A percentile compares a stretch with the other conserved stretches of the same genome.
Conservation (phyloP, 2,329 filamentous ascomycete genomes). For the Exophiala sideris region DNA sequence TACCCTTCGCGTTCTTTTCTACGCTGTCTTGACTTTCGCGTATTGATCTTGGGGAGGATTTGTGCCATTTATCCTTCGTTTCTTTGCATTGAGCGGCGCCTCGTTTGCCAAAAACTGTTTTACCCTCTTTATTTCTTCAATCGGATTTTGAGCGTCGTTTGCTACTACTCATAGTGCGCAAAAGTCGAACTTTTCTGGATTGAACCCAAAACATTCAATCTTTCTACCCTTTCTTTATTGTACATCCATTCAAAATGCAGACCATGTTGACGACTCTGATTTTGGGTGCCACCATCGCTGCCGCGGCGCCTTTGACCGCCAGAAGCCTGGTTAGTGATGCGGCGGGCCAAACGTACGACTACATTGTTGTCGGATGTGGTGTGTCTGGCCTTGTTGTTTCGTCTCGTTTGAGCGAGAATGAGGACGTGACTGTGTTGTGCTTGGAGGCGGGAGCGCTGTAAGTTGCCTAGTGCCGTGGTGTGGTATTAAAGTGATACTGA, state of each 20-base stretch:
- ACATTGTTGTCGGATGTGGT: constrained; percentile 35
- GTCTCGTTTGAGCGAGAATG: constrained; percentile 28
- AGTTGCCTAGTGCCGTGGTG: background rate
- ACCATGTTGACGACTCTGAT: background rate
- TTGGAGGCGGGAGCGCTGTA: constrained; percentile 29
- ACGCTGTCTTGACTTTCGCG: background rate
- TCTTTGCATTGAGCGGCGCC: background rate
- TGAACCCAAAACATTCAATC: background rate
- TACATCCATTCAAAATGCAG: background rate
- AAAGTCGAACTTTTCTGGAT: too few species aligned
- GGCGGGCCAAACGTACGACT: constrained; percentile 28
- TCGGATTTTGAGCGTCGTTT: too few species aligned
- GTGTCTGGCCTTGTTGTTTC: constrained; percentile 32
- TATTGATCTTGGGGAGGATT: background rate
- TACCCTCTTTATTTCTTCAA: background rate
- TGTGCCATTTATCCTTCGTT: background rate
- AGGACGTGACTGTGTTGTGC: constrained; percentile 29
- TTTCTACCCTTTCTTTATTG: background rate
- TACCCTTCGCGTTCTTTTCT: background rate
- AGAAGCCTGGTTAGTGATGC: constrained; percentile 1
- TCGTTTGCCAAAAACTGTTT: background rate
- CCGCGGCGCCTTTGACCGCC: background rate
- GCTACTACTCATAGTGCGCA: too few species aligned
- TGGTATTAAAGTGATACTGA: background rate
- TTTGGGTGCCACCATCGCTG: background rate